Evolutionary conservation across 306 rosid genomes (phyloP), one percentile per base, ranked within the genome.

Genomic region (Acmispon strigosus): DNA sequence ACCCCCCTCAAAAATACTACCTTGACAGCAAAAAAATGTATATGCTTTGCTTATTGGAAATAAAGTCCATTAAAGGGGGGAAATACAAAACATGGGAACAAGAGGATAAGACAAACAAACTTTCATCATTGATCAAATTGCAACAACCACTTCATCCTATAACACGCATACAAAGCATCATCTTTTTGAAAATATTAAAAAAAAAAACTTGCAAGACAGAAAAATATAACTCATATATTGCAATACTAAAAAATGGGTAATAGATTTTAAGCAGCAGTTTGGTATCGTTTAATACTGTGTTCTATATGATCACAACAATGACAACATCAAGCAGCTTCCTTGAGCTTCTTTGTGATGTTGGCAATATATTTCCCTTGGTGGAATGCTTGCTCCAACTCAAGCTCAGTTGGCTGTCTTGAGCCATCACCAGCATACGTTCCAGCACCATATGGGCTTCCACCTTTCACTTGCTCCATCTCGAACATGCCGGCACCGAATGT

Each of bases 401-500:
- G 96, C 73, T 79, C 81, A 18, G 86, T 55, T 47, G 98, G 98
- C 68, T 90, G 90, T 70, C 98, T 88, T 4, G 96, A 90, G 41
- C 96, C 98, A 56, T 92, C 98, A 15, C 98, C 98, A 0, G 98
- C 96, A 51, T 14, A 90, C 20, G 96, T 92, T 84, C 98, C 98
- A 0, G 96, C 96, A 60, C 98, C 98, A 10, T 92, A 90, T 6
- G 98, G 98, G 76, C 96, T 92, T 81, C 98, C 98, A 53, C 98
- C 96, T 74, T 92, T 92, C 74, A 92, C 90, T n/a, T 81, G 8
- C 76, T 88, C 96, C 98, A 90, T 92, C 82, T 92, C 96, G 32
- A 92, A 92, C 98, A 92, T 92, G 80, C 98, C 96, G 0, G 96
- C 96, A 0, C 96, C 96, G 12, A 92, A 90, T 34, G 98, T 92